phyloP scores from a whole-genome alignment of 208 protist genomes.

The Leishmania major region DNA sequence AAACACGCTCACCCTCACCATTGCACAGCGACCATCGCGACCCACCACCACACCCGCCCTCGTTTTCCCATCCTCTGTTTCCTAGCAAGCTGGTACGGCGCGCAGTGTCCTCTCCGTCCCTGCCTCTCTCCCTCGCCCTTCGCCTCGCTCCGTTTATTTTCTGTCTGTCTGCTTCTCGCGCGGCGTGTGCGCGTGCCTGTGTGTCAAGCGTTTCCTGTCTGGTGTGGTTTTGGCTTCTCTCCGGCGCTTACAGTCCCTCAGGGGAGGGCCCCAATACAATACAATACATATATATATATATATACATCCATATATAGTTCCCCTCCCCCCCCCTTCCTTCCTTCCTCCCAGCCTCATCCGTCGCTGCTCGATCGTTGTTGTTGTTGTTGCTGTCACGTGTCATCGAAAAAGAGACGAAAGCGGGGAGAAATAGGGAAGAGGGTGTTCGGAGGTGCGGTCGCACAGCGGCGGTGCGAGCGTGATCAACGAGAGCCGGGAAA shows the following conservation, averaged over 20 bases:
- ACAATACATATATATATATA: too few relatives aligned
- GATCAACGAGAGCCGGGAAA: not conserved
- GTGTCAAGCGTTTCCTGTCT: too few relatives aligned
- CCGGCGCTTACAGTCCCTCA: too few relatives aligned
- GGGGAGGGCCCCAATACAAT: too few relatives aligned
- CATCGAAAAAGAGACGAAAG: too few relatives aligned
- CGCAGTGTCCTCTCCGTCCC: not conserved
- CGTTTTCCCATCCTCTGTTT: not conserved
- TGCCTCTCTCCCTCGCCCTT: not conserved
- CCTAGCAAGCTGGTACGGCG: not conserved
- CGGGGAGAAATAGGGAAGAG: too few relatives aligned
- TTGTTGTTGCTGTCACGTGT: too few relatives aligned
- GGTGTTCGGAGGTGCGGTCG: not conserved
- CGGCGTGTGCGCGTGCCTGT: too few relatives aligned
- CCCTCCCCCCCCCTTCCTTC: not conserved
- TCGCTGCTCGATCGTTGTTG: not conserved
- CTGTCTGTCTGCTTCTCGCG: not conserved
- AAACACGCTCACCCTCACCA: not conserved
- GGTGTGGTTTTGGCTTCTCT: too few relatives aligned
- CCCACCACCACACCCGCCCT: not conserved
- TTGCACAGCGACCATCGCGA: not conserved
- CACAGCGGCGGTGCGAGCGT: not conserved
- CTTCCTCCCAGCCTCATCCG: not conserved
- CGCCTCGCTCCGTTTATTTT: too few relatives aligned
- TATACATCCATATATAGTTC: not conserved